phyloP scores from a whole-genome alignment of 306 rosid species.

The Begonia loranthoides region DNA sequence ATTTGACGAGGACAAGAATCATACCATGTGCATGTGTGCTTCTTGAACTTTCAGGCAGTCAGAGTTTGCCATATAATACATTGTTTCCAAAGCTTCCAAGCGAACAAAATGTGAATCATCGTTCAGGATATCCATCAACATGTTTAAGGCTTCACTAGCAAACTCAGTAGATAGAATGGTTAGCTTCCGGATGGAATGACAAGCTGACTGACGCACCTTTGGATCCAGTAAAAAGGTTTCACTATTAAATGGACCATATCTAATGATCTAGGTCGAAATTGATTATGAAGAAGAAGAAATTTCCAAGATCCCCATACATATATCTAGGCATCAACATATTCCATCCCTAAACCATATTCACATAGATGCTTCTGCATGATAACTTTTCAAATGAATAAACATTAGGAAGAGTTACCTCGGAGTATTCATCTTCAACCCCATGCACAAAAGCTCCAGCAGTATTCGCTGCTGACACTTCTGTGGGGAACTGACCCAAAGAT shows the following conservation, averaged over 20 bases:
- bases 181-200: constrained; percentile 43
- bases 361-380: too few relatives aligned
- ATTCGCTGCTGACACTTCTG: constrained; percentile 25
- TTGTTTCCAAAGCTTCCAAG: constrained; percentile 63
- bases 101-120: constrained; percentile 59
- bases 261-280: too few relatives aligned
- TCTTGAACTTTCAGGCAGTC: constrained; percentile 50
- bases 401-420: constrained; percentile 39
- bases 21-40: constrained; percentile 62
- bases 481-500: constrained; percentile 20
- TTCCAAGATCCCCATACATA: not conserved
- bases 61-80: constrained; percentile 52
- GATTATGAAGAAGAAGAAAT: not conserved
- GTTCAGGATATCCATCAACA: constrained; percentile 57
- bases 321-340: too few relatives aligned
- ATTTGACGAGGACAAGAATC: constrained; percentile 11
- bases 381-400: not conserved
- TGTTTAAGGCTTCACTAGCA: constrained; percentile 48
- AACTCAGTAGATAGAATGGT: constrained; percentile 42
- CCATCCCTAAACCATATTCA: too few relatives aligned
- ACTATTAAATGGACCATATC: not conserved
- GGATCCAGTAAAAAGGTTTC: constrained; percentile 4
- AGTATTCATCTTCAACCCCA: constrained; percentile 93
- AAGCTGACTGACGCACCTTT: constrained; percentile 74
- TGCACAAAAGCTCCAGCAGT: constrained; percentile 79